These are phyloP conservation scores for Porpolomopsis calyptriformis DNA, from an alignment of 768 basidiomycete species.

Conservation along the genomic window DNA sequence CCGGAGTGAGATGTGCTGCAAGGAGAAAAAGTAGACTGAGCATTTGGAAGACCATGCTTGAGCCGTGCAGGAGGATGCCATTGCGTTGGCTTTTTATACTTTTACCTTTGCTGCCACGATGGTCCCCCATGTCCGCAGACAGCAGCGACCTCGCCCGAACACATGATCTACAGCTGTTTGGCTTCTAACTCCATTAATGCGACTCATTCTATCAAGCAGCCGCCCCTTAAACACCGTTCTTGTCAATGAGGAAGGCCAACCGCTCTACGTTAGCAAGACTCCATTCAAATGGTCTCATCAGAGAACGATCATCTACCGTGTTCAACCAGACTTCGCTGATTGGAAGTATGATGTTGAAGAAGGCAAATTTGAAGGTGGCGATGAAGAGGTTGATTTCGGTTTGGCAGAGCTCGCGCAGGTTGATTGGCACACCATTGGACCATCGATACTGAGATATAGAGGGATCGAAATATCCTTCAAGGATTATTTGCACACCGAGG, in stretches of 20 bases:
- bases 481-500: neutral
- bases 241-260: neutral
- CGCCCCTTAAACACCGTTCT: constrained; percentile 3
- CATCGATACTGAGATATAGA: neutral
- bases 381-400: neutral
- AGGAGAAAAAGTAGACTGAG: too few relatives aligned
- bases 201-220: neutral
- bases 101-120: too few relatives aligned
- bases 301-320: neutral
- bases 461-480: neutral
- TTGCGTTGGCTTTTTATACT: too few relatives aligned
- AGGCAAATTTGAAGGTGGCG: neutral
- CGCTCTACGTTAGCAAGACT: constrained; percentile 2
- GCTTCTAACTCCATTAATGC: too few relatives aligned
- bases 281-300: neutral
- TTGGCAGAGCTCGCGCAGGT: neutral
- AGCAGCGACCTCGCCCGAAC: too few relatives aligned
- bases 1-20: too few relatives aligned
- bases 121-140: too few relatives aligned
- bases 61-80: too few relatives aligned
- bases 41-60: too few relatives aligned
- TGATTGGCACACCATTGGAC: neutral
- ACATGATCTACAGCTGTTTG: too few relatives aligned
- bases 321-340: neutral
- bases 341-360: neutral